phyloP scores from a whole-genome alignment of 305 asterid genomes.

The Fraxinus sp. region DNA sequence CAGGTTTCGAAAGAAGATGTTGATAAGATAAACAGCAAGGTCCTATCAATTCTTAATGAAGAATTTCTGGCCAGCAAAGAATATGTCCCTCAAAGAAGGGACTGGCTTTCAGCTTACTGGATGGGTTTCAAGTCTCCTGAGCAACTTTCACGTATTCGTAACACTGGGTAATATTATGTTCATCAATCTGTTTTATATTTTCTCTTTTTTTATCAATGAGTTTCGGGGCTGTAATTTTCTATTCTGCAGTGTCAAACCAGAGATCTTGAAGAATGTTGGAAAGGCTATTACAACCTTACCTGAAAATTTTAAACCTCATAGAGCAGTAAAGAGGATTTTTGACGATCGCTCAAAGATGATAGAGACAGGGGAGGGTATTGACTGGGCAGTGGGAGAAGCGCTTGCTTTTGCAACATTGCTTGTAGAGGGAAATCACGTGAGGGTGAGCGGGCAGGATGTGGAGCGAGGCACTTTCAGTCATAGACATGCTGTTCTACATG shows the following conservation, averaged over 20 bases:
- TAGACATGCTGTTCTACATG: conserved; percentile 83
- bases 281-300: conserved; percentile 83
- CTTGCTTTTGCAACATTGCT: conserved; percentile 80
- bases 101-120: conserved; percentile 98
- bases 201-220: not conserved
- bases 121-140: conserved; percentile 87
- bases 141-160: conserved; percentile 81
- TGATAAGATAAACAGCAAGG: conserved; percentile 68
- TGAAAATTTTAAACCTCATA: conserved; percentile 72
- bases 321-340: conserved; percentile 77
- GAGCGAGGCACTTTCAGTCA: conserved; percentile 98
- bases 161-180: conserved; percentile 62
- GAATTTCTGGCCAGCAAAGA: conserved; percentile 92
- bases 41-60: conserved; percentile 72
- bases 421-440: conserved; percentile 92
- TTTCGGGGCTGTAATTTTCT: conserved; percentile 22
- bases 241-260: conserved; percentile 77
- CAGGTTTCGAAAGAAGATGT: conserved; percentile 66
- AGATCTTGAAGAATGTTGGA: conserved; percentile 87
- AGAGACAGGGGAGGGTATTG: conserved; percentile 87
- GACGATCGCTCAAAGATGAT: conserved; percentile 92
- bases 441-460: conserved; percentile 96
- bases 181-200: not conserved
- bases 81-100: conserved; percentile 78
- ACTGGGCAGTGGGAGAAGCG: conserved; percentile 96